Evolutionary conservation across 2,329 filamentous ascomycete genomes (phyloP).

Genomic region (Cercospora sojina): DNA sequence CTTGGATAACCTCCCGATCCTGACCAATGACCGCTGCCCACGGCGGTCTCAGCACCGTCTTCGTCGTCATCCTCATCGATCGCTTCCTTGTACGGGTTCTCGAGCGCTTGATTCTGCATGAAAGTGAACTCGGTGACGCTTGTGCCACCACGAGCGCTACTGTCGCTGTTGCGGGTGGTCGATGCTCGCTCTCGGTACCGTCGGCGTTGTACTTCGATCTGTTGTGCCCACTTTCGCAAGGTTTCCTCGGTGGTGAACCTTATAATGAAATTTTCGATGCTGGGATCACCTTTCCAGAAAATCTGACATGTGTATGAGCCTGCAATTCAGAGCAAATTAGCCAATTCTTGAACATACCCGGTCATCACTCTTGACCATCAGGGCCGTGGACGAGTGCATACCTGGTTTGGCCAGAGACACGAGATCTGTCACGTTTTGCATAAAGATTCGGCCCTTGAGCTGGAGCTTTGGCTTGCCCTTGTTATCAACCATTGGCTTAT

Average conservation of each 20-base stretch:
- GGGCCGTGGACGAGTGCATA: conserved; percentile 47
- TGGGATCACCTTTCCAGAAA: conserved; percentile 96
- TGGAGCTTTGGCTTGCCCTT: conserved; percentile 76
- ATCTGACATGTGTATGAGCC: conserved; percentile 95
- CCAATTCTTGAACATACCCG: conserved; percentile 32
- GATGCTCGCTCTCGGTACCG: conserved; percentile 49
- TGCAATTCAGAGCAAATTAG: conserved; percentile 41
- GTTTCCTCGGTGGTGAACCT: conserved; percentile 87
- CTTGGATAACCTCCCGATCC: conserved; percentile 15
- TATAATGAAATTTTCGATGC: conserved; percentile 94
- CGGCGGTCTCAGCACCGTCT: conserved; percentile 47
- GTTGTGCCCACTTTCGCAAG: conserved; percentile 87
- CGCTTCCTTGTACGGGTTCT: conserved; percentile 78
- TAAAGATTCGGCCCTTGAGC: conserved; percentile 95
- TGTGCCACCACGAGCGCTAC: conserved; percentile 40
- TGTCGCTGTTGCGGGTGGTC: conserved; percentile 45
- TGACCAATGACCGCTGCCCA: conserved; percentile 40
- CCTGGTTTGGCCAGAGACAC: conserved; percentile 82
- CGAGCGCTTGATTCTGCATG: conserved; percentile 68
- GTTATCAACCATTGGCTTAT: conserved; percentile 67
- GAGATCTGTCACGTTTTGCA: conserved; percentile 98
- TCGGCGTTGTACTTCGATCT: conserved; percentile 72
- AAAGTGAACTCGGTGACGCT: conserved; percentile 75
- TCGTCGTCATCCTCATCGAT: conserved; percentile 57
- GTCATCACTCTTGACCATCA: conserved; percentile 26